A percentile compares a stretch with the other conserved stretches of the same genome.
phyloP scores from a whole-genome alignment of 78 protist species.

The Trichosphaerium sp. region DNA sequence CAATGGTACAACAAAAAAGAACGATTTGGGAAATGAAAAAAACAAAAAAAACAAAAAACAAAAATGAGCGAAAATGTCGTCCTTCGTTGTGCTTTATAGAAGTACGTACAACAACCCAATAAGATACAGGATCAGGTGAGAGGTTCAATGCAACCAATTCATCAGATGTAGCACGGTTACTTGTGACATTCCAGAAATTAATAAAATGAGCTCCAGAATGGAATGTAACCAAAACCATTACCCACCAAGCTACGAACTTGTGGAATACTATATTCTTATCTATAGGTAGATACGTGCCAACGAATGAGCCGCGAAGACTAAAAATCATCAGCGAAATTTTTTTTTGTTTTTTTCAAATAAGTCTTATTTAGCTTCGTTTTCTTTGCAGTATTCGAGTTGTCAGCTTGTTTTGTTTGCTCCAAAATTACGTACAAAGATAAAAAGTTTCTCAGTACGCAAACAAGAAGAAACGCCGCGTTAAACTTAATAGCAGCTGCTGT shows the following conservation, averaged over 20 bases:
- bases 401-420: background rate
- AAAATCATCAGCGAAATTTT: too few species aligned
- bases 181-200: slow-evolving; percentile 32
- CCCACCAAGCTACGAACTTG: slow-evolving; percentile 41
- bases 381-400: background rate
- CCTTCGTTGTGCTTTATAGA: too few species aligned
- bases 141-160: too few species aligned
- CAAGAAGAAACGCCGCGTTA: slow-evolving; percentile 50
- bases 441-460: slow-evolving; percentile 65
- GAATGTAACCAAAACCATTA: slow-evolving; percentile 29
- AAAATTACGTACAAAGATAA: slow-evolving; percentile 22
- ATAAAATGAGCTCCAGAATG: too few species aligned
- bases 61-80: background rate
- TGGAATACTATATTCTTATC: slow-evolving; percentile 75
- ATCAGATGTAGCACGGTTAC: too few species aligned
- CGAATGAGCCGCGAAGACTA: slow-evolving; percentile 8
- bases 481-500: slow-evolving; percentile 41
- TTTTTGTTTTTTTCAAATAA: too few species aligned
- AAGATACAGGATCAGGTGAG: too few species aligned
- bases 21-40: background rate
- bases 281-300: slow-evolving; percentile 44
- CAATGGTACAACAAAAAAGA: background rate
- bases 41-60: background rate
- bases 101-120: too few species aligned
- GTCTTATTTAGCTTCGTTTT: background rate